These are phyloP conservation scores for Solanum hybrid DNA, from an alignment of 305 asterid species.

Conservation along the genomic window DNA sequence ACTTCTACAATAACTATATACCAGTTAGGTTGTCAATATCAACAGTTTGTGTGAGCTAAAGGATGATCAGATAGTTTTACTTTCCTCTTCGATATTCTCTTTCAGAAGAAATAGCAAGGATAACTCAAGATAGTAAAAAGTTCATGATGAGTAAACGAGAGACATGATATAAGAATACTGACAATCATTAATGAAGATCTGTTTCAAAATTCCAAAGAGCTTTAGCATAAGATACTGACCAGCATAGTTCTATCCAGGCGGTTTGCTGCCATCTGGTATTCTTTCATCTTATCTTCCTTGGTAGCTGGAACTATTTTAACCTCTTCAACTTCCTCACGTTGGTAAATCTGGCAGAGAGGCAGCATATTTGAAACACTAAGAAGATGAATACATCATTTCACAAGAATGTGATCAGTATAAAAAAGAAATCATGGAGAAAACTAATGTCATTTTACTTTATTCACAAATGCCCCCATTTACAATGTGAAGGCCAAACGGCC, in stretches of 20 bases:
- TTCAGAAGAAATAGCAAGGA: not conserved
- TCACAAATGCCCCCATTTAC: not conserved
- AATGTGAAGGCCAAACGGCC: not conserved
- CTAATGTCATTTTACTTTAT: not conserved
- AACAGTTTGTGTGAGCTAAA: not conserved
- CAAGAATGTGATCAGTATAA: not conserved
- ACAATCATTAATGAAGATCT: not conserved
- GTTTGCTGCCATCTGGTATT: constrained; percentile 65
- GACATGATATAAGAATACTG: not conserved
- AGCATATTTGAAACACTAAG: not conserved
- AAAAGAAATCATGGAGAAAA: not conserved
- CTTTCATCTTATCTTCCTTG: constrained; percentile 56
- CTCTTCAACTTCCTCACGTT: constrained; percentile 76
- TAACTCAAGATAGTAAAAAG: not conserved
- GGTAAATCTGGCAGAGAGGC: constrained; percentile 50
- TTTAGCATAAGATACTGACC: constrained; percentile 39
- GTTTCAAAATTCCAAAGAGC: not conserved
- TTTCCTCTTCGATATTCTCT: not conserved
- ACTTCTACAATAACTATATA: not conserved
- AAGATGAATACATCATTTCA: not conserved
- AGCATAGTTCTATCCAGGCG: constrained; percentile 62
- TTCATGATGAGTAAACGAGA: not conserved
- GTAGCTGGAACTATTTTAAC: constrained; percentile 59
- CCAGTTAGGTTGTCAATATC: not conserved
- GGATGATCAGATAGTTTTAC: not conserved